Conservation (phyloP, 352 stramenopile genomes). For the Globisporangium orthogonon region DNA sequence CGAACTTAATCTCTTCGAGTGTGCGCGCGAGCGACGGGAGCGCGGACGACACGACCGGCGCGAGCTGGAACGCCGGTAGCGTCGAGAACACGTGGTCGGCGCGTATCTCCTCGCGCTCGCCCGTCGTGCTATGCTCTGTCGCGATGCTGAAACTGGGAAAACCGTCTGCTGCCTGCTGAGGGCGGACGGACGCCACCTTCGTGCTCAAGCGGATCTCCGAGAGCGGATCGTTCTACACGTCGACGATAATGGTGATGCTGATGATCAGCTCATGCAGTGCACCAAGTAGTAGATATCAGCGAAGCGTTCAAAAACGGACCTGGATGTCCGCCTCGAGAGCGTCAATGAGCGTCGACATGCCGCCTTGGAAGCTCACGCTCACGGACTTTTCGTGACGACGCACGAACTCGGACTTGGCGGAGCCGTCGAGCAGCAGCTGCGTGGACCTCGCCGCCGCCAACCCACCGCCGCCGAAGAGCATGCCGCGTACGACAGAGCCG, state of each 20-base stretch:
- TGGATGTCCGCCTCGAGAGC: conserved; percentile 35
- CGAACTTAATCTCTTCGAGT: conserved; percentile 64
- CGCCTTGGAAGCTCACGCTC: conserved; percentile 81
- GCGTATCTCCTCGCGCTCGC: conserved; percentile 23
- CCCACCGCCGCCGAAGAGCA: conserved; percentile 42
- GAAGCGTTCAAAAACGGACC: conserved; percentile 9
- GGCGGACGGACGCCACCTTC: conserved; percentile 21
- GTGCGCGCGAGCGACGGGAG: conserved; percentile 42
- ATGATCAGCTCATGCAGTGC: background rate
- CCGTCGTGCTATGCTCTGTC: conserved; percentile 25
- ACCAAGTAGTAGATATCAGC: background rate
- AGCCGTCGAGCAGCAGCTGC: conserved; percentile 70
- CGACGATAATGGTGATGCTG: too few relatives aligned
- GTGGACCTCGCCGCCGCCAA: conserved; percentile 16
- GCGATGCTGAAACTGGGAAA: conserved; percentile 30
- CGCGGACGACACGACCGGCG: conserved; percentile 30
- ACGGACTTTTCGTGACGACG: conserved; percentile 57
- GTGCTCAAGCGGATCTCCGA: conserved; percentile 34
- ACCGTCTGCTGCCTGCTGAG: background rate
- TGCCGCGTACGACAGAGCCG: conserved; percentile 72
- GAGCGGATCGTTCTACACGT: conserved; percentile 25
- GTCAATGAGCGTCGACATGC: conserved; percentile 70
- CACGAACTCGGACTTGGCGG: conserved; percentile 66
- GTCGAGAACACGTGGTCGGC: conserved; percentile 76
- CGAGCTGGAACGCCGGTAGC: conserved; percentile 56